Evolutionary conservation across 2,329 filamentous ascomycete genomes (phyloP).

Genomic region (Talaromyces sp.): DNA sequence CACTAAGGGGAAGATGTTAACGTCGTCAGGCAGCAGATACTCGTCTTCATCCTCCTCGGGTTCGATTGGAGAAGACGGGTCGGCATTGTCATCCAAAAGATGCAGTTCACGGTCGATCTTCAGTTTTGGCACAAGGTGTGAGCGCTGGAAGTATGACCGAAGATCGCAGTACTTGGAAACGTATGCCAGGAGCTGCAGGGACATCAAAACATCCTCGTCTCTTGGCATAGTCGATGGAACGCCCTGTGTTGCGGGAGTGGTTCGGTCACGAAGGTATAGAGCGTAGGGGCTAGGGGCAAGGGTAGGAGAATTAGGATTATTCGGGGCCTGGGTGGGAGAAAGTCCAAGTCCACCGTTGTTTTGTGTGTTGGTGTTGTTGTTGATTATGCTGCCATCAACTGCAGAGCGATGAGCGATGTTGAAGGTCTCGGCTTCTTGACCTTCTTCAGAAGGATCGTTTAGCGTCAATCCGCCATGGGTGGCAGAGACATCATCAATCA

Average conservation of each 20-base stretch:
- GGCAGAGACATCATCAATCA: slow-evolving; percentile 71
- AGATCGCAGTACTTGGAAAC: slow-evolving; percentile 99
- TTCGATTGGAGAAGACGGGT: slow-evolving; percentile 34
- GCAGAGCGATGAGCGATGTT: slow-evolving; percentile 87
- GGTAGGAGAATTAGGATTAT: slow-evolving; percentile 72
- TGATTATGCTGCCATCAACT: slow-evolving; percentile 82
- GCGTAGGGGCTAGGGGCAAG: slow-evolving; percentile 72
- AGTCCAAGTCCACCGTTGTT: slow-evolving; percentile 70
- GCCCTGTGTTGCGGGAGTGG: slow-evolving; percentile 67
- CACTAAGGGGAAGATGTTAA: slow-evolving; percentile 97
- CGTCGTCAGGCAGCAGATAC: slow-evolving; percentile 88
- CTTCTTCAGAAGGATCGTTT: slow-evolving; percentile 73
- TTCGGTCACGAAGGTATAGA: slow-evolving; percentile 76
- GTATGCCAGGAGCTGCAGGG: slow-evolving; percentile 91
- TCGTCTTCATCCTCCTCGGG: slow-evolving; percentile 71
- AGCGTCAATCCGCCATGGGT: slow-evolving; percentile 75
- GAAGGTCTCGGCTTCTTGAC: slow-evolving; percentile 86
- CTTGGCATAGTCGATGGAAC: slow-evolving; percentile 90
- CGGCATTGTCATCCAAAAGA: slow-evolving; percentile 72
- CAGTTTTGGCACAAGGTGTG: slow-evolving; percentile 87
- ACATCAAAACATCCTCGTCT: slow-evolving; percentile 98
- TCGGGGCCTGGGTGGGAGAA: slow-evolving; percentile 65
- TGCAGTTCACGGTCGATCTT: slow-evolving; percentile 86
- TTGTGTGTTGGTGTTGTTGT: slow-evolving; percentile 64
- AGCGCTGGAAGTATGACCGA: slow-evolving; percentile 90